Conservation (phyloP, 1,284 basidiomycete genomes). For the Trametes versicolor region DNA sequence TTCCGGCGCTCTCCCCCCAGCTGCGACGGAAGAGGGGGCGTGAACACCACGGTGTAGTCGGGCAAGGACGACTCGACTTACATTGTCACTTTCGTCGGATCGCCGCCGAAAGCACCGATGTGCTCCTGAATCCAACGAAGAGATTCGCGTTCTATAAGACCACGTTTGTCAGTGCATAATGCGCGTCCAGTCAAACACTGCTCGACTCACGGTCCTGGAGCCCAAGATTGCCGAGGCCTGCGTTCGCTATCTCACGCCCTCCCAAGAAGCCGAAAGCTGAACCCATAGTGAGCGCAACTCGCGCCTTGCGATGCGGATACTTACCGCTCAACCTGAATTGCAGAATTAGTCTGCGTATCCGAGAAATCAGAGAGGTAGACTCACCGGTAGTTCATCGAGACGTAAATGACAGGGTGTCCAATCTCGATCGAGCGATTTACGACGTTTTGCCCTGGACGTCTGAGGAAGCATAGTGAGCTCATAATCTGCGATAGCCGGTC, state of each 20-base stretch:
- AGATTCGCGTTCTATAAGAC: conserved; percentile 39
- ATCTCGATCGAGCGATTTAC: conserved; percentile 49
- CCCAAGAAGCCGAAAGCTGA: conserved; percentile 30
- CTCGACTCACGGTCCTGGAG: conserved; percentile 58
- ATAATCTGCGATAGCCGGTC: background rate
- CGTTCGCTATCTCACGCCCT: conserved; percentile 57
- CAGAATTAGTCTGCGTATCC: background rate
- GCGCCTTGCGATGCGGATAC: background rate
- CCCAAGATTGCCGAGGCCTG: conserved; percentile 62
- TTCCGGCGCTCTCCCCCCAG: conserved; percentile 53
- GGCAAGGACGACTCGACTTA: conserved; percentile 17
- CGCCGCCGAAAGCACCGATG: conserved; percentile 53
- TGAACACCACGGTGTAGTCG: too few relatives aligned
- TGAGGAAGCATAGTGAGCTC: background rate
- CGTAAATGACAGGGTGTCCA: conserved; percentile 45
- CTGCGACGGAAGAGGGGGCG: conserved; percentile 22
- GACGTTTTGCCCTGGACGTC: conserved; percentile 40
- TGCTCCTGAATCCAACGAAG: conserved; percentile 54
- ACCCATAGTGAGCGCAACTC: background rate
- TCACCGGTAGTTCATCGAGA: conserved; percentile 48
- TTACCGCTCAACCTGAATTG: conserved; percentile 23
- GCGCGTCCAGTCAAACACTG: too few relatives aligned
- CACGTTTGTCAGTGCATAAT: background rate
- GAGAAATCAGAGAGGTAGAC: background rate
- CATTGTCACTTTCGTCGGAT: conserved; percentile 45